Evolutionary conservation across 352 stramenopile species (phyloP), one percentile per base, ranked within the genome.

Genomic region (Pythium catenulatum): DNA sequence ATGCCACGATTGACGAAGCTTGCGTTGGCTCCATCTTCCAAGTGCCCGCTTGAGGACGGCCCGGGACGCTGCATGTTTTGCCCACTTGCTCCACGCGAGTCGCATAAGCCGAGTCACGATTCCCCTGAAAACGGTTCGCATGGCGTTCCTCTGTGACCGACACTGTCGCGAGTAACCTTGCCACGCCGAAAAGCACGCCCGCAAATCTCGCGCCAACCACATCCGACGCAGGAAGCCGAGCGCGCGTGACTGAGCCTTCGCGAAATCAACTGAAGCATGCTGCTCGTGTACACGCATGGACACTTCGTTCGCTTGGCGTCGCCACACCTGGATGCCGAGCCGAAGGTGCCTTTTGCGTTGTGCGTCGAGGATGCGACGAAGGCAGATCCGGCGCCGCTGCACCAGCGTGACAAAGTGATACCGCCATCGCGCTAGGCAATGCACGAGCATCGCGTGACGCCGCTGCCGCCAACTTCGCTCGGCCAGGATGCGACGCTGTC

Each of bases 121-220:
- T 45, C 36, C 63, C 17, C 0, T 50, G 4, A 50, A 21, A 21
- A 81, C 14, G 36, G 23, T 4, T 21, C 50, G 23, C 21, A 81
- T 2, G 7, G 19, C 41, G 8, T 32, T 15, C 11, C 48, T 72
- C n/a, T 27, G 41, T 1, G 7, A 1, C 21, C 34, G 17, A 11
- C 19, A 41, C 11, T 41, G 6, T 39, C 34, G 58, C 19, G 39
- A 63, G 58, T 66, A 30, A 6, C 6, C 52, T 15, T 65, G 74
- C 74, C 74, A 82, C 8, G 59, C 58, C 6, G 50, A 1, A 52
- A 82, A 82, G 25, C 23, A 41, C 15, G 43, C 19, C 21, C 46
- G 76, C 19, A 83, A 19, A 30, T 63, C 45, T 19, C 76, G 43
- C 17, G 48, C 30, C 25, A 46, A n/a, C 76, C 76, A 83, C 25